phyloP scores from a whole-genome alignment of 75 land plant species.

The Isoetes taiwanensis region DNA sequence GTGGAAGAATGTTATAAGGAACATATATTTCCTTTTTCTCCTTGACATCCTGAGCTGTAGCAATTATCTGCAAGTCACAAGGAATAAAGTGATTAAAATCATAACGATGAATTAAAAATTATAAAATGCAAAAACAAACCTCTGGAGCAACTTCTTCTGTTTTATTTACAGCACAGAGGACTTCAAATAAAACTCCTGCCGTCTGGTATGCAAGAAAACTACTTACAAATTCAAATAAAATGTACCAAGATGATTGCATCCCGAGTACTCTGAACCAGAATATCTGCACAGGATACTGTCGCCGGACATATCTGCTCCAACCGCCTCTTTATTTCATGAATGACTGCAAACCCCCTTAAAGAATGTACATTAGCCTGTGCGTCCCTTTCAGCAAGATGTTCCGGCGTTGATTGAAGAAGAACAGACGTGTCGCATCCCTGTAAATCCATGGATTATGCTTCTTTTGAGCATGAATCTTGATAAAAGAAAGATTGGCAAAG shows the following conservation, averaged over 20 bases:
- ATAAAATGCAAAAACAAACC: too few species aligned
- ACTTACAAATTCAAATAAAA: too few species aligned
- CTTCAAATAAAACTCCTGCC: slow-evolving; percentile 93
- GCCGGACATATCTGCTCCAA: slow-evolving; percentile 17
- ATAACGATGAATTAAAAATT: neutral
- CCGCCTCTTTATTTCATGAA: slow-evolving; percentile 12
- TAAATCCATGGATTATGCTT: neutral
- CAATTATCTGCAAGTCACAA: slow-evolving; percentile 80
- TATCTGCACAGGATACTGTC: slow-evolving; percentile 23
- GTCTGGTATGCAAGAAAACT: slow-evolving; percentile 89
- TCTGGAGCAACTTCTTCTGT: slow-evolving; percentile 91
- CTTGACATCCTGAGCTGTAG: slow-evolving; percentile 80
- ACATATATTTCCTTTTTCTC: slow-evolving; percentile 83
- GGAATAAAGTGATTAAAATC: too few species aligned
- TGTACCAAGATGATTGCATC: slow-evolving; percentile 31
- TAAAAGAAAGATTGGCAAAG: neutral
- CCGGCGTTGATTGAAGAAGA: neutral
- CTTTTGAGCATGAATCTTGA: neutral
- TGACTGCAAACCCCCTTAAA: slow-evolving; percentile 17
- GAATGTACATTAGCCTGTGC: neutral
- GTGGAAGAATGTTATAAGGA: slow-evolving; percentile 94
- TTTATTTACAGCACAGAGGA: slow-evolving; percentile 81
- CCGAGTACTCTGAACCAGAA: slow-evolving; percentile 20
- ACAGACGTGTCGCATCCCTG: slow-evolving; percentile 25
- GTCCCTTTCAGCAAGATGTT: slow-evolving; percentile 4